Evolutionary conservation across 495 filamentous ascomycete species (phyloP).

Genomic region (Bacidia rubella): DNA sequence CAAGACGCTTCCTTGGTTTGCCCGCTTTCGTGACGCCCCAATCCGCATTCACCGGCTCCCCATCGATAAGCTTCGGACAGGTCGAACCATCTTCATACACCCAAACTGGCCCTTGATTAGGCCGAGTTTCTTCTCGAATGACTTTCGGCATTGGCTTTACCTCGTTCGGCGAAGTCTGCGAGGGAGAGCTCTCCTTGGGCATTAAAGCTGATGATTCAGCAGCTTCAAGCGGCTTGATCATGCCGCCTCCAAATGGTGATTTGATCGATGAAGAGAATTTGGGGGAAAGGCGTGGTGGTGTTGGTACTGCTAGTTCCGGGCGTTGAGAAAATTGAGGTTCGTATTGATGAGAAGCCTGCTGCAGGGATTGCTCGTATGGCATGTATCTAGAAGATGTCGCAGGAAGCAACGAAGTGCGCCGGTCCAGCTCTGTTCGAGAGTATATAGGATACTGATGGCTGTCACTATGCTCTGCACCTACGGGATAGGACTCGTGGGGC

Average conservation of each 20-base stretch:
- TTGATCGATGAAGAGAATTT: background rate
- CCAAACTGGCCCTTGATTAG: constrained; percentile 71
- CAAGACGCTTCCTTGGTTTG: constrained; percentile 76
- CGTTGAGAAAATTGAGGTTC: background rate
- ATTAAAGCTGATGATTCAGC: too few species aligned
- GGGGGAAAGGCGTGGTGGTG: background rate
- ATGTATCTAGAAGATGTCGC: background rate
- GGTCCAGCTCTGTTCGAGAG: background rate
- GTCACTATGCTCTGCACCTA: background rate
- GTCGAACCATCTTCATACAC: constrained; percentile 78
- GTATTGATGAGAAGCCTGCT: background rate
- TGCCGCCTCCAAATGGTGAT: background rate
- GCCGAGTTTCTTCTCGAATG: constrained; percentile 39
- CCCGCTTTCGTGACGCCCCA: constrained; percentile 92
- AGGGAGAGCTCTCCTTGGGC: background rate
- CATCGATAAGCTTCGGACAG: constrained; percentile 73
- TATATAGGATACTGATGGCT: background rate
- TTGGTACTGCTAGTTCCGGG: background rate
- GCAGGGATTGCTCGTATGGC: background rate
- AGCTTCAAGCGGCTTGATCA: background rate
- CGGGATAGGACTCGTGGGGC: background rate
- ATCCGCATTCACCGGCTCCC: constrained; percentile 73
- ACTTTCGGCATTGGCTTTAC: constrained; percentile 28
- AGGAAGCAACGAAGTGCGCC: background rate
- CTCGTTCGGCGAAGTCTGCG: constrained; percentile 4